These are phyloP conservation scores for Coprinellus micaceus DNA, from an alignment of 768 basidiomycete genomes.

Conservation along the genomic window DNA sequence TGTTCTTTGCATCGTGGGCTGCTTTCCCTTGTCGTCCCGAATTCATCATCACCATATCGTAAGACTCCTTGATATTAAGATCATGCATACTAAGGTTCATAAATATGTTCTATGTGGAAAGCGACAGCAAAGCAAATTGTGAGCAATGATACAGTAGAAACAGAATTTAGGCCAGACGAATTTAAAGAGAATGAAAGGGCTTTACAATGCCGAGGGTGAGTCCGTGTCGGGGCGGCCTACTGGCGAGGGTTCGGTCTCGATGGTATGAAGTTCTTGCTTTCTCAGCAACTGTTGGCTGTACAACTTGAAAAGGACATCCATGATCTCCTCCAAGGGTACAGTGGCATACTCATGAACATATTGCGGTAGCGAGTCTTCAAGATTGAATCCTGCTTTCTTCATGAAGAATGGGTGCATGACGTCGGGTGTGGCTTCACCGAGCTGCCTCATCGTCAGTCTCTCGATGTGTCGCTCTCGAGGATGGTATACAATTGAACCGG, in stretches of 20 bases:
- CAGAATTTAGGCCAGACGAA: too few relatives aligned
- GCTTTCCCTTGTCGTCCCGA: too few relatives aligned
- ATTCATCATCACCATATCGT: too few relatives aligned
- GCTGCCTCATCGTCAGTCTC: slow-evolving; percentile 77
- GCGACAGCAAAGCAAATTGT: too few relatives aligned
- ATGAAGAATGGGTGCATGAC: slow-evolving; percentile 87
- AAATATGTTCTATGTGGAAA: too few relatives aligned
- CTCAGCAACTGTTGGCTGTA: slow-evolving; percentile 69
- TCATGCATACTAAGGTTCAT: too few relatives aligned
- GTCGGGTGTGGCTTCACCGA: slow-evolving; percentile 86
- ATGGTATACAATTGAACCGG: slow-evolving; percentile 42
- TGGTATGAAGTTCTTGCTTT: slow-evolving; percentile 1
- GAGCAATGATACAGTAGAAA: too few relatives aligned
- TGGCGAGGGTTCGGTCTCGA: not conserved
- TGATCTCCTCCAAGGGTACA: slow-evolving; percentile 77
- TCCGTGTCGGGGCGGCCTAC: too few relatives aligned
- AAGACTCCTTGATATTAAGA: too few relatives aligned
- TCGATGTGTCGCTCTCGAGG: slow-evolving; percentile 65
- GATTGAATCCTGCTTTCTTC: slow-evolving; percentile 78
- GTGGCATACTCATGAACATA: slow-evolving; percentile 87
- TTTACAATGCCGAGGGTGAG: too few relatives aligned
- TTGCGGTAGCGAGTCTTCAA: slow-evolving; percentile 81
- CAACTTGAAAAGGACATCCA: slow-evolving; percentile 71
- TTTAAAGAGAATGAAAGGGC: too few relatives aligned
- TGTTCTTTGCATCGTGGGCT: too few relatives aligned